Base-by-base conservation (phyloP, 495 filamentous ascomycete genomes). In the Beverwykella pulmonaria region DNA sequence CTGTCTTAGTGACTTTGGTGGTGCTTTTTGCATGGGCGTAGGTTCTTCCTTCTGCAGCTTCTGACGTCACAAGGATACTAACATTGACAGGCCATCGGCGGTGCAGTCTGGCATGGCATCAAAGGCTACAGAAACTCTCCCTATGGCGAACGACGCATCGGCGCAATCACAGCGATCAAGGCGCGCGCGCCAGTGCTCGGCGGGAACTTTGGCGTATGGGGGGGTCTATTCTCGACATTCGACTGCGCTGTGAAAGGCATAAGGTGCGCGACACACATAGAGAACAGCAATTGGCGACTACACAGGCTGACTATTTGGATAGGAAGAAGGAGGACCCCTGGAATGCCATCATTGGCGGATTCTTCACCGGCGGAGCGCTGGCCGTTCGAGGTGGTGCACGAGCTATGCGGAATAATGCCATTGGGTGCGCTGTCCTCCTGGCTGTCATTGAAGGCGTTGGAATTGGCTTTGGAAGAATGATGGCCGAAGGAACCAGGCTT, bases 181-280 rank as follows among this genome's bases (percentile, higher is more conserved):
- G 91, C 92, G 54, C 88, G 95, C 62, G 95, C 95, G 39, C 94
- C 94, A 1, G 93, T 98, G 46, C 84, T 98, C 48, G 94, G 93
- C 62, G 94, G 94, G 65, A 98, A 98, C 82, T 98, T 98, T 68
- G 93, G 93, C 70, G 89, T 93, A 34, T 98, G 93, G 93, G 94
- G 94, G 72, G 94, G 94, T 65, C 74, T 98, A 47, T 98, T 98
- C 80, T 90, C 87, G 63, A 94, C 90, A 41, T 97, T 90, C 75
- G 94, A 98, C 79, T 98, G 94, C 80, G 91, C 92, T 17, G 90
- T 98, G 27, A 98, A 97, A 83, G 93, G 93, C 30, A 81, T 97
- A 36, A 82, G 63, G 63, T 66, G 48, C 19, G 55, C 34, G 17
- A 7, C 22, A 17, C 20, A 8, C 53, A 2, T 27, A 26, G 6